Base-by-base conservation (phyloP, 2,329 filamentous ascomycete genomes). In the Cladophialophora immunda region DNA sequence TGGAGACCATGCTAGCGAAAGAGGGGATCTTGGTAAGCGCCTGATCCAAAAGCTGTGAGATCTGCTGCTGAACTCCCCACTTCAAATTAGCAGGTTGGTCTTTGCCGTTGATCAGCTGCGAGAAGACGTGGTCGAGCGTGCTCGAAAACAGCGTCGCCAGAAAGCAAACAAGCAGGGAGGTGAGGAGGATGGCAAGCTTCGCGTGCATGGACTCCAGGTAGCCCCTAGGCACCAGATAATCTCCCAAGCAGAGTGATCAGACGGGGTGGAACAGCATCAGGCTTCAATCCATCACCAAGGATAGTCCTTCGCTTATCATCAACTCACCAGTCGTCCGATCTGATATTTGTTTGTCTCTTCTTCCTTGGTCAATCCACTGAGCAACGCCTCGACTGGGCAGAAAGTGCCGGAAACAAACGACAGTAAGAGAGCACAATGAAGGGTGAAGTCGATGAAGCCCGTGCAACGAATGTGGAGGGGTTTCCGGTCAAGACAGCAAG, bases 1-100 rank as follows among this genome's bases (percentile, higher is more conserved):
- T 29, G 38, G 68, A 65, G 29, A 65, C 65, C 65, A 68, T 70
- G 13, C 45, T 59, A 55, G 59, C 36, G 38, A 56, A 17, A 13
- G 58, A 58, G 25, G 41, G n/a, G n/a, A 53, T 8, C 19, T 19
- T 22, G 17, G 27, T 29, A 9, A 62, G 30, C 13, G n/a, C 19
- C 36, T 15, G 41, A 17, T 29, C 34, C 17, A 50, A 9, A n/a
- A 29, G 29, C 30, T n/a, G 19, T 13, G 32, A 62, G 38, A 58
- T 29, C 25, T 29, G 58, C 47, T 27, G 55, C 50, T 52, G 62
- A 65, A 52, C 22, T 32, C 11, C 7, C 45, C 52, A 50, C n/a
- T 27, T 52, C 54, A 22, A 56, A 36, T 68, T 58, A 68, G 66
- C 59, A 13, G 30, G 17, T 19, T 47, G 9, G 38, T 38, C 59